These are phyloP conservation scores for Spergularia azorica DNA, from an alignment of 179 eudicot genomes.

Conservation along the genomic window DNA sequence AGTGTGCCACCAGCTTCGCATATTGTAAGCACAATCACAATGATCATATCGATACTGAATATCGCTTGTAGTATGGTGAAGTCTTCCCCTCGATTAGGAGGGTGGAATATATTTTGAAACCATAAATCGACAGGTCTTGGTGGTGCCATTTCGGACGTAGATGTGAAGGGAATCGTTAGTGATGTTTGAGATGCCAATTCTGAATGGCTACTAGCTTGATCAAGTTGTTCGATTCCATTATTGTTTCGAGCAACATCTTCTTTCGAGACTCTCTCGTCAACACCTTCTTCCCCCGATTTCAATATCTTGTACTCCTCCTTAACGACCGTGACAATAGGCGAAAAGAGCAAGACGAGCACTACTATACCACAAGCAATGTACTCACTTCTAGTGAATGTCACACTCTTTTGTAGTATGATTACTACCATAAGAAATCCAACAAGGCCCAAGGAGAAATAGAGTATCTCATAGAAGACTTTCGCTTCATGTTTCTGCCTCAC, in stretches of 20 bases:
- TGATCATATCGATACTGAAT: slow-evolving; percentile 30
- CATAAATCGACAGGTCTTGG: slow-evolving; percentile 12
- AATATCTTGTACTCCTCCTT: slow-evolving; percentile 26
- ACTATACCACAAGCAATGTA: slow-evolving; percentile 23
- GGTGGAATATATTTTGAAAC: slow-evolving; percentile 18
- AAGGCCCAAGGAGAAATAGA: slow-evolving; percentile 30
- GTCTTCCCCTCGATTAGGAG: slow-evolving; percentile 34
- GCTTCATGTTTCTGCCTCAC: slow-evolving; percentile 28
- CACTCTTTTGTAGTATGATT: slow-evolving; percentile 25
- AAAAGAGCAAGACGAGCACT: slow-evolving; percentile 17
- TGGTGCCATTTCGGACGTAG: neutral
- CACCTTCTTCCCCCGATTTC: neutral
- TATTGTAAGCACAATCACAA: slow-evolving; percentile 11
- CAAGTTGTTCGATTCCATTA: neutral
- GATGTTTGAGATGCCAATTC: neutral
- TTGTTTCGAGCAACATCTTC: neutral
- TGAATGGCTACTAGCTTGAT: neutral
- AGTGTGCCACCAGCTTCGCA: slow-evolving; percentile 31
- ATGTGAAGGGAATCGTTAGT: neutral
- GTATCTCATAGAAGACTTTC: slow-evolving; percentile 35
- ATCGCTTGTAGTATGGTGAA: slow-evolving; percentile 30
- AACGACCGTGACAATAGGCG: slow-evolving; percentile 22
- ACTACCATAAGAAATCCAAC: slow-evolving; percentile 33
- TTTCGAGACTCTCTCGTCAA: neutral
- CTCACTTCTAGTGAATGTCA: slow-evolving; percentile 18